phyloP scores from a whole-genome alignment of 306 rosid species.

The Vigna reflexopilosa region DNA sequence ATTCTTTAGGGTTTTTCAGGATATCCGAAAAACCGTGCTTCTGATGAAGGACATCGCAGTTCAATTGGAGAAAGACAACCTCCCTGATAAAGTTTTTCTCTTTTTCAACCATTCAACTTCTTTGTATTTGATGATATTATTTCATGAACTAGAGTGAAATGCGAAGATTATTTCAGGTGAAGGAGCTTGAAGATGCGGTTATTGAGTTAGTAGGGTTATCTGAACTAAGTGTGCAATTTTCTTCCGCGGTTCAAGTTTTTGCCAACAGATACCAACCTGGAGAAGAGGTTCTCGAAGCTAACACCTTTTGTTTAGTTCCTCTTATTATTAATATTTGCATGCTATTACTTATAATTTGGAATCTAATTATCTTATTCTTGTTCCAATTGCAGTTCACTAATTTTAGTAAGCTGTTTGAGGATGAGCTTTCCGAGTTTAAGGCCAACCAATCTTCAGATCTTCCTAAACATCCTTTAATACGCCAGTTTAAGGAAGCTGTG shows the following conservation, averaged over 20 bases:
- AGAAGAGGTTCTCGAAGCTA: constrained; percentile 60
- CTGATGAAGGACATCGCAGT: constrained; percentile 79
- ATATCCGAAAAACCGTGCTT: constrained; percentile 57
- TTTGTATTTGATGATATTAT: not conserved
- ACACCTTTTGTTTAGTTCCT: not conserved
- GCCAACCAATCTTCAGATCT: constrained; percentile 56
- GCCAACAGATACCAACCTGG: constrained; percentile 66
- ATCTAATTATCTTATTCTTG: constrained; percentile 36
- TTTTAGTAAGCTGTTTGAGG: constrained; percentile 70
- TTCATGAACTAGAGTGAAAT: not conserved
- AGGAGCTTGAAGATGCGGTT: constrained; percentile 76
- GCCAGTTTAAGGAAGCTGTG: constrained; percentile 84
- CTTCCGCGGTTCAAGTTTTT: constrained; percentile 67
- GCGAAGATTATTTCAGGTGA: constrained; percentile 59
- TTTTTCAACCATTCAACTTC: not conserved
- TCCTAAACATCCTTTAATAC: constrained; percentile 53
- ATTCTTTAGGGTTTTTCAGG: constrained; percentile 56
- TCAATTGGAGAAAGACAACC: constrained; percentile 74
- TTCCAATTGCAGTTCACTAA: constrained; percentile 60
- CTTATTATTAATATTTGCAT: not conserved
- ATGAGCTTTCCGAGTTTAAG: constrained; percentile 60
- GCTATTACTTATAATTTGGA: not conserved
- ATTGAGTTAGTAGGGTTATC: constrained; percentile 59
- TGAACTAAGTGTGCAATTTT: constrained; percentile 62
- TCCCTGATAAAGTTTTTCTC: constrained; percentile 57